phyloP scores from a whole-genome alignment of 441 rosid genomes.

The Lepidium campestre region DNA sequence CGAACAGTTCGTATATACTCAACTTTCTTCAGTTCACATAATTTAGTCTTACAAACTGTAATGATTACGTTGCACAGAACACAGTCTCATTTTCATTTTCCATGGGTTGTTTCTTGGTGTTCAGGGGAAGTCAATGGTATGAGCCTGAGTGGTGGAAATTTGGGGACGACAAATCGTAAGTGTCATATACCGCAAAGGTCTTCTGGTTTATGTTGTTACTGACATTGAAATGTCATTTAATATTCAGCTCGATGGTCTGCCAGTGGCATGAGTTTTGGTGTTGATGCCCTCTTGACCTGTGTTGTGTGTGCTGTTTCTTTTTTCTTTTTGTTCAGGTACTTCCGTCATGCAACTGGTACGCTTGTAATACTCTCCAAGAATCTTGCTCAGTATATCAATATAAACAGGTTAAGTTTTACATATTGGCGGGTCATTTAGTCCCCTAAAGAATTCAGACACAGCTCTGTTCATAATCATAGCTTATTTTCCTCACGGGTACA shows the following conservation, averaged over 20 bases:
- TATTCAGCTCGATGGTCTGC: background rate
- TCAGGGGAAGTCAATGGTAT: conserved; percentile 91
- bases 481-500: background rate
- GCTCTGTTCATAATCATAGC: background rate
- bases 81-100: background rate
- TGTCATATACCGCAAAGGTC: background rate
- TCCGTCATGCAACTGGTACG: conserved; percentile 79
- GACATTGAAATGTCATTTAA: background rate
- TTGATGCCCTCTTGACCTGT: background rate
- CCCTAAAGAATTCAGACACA: background rate
- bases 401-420: conserved; percentile 64
- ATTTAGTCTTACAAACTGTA: conserved; percentile 56
- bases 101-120: conserved; percentile 19
- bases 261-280: background rate
- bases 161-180: conserved; percentile 92
- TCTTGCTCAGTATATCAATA: conserved; percentile 74
- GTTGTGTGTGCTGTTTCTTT: conserved; percentile 1
- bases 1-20: conserved; percentile 48
- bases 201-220: background rate
- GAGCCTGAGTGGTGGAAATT: conserved; percentile 99
- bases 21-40: conserved; percentile 13
- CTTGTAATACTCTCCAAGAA: conserved; percentile 77
- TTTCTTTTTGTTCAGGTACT: conserved; percentile 53
- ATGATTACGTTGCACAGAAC: background rate
- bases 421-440: background rate